Conservation (phyloP, 2,329 filamentous ascomycete species). For the Daldinia sp. region DNA sequence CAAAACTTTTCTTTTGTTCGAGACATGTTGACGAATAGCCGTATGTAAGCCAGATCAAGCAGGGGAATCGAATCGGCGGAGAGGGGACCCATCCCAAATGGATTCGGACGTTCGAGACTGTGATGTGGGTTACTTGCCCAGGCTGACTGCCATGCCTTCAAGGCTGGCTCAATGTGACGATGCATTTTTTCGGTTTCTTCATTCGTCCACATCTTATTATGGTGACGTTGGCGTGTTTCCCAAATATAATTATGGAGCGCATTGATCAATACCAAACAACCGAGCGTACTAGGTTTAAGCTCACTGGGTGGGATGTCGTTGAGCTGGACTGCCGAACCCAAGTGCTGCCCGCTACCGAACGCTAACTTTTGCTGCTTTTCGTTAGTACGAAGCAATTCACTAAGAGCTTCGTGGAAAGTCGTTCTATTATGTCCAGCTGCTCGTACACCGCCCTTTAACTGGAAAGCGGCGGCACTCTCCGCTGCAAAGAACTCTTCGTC, state of each 20-base stretch:
- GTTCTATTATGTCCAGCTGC: slow-evolving; percentile 77
- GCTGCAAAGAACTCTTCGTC: slow-evolving; percentile 92
- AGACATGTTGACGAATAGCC: slow-evolving; percentile 92
- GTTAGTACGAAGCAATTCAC: slow-evolving; percentile 82
- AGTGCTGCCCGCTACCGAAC: slow-evolving; percentile 56
- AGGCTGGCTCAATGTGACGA: slow-evolving; percentile 89
- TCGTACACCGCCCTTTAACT: slow-evolving; percentile 77
- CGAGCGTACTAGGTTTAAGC: slow-evolving; percentile 87
- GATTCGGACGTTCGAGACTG: slow-evolving; percentile 85
- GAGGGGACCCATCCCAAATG: slow-evolving; percentile 82
- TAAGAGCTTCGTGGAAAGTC: slow-evolving; percentile 85
- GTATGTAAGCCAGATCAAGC: slow-evolving; percentile 90
- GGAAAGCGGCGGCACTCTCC: slow-evolving; percentile 84
- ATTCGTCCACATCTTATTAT: slow-evolving; percentile 88
- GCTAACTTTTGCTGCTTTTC: slow-evolving; percentile 69
- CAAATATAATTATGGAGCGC: slow-evolving; percentile 98
- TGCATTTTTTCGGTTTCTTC: slow-evolving; percentile 97
- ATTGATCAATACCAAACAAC: slow-evolving; percentile 91
- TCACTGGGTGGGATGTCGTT: slow-evolving; percentile 70
- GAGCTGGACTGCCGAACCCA: slow-evolving; percentile 59
- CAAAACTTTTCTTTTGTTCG: slow-evolving; percentile 93
- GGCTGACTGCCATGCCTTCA: slow-evolving; percentile 93
- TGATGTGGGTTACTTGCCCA: slow-evolving; percentile 91
- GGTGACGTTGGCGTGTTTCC: slow-evolving; percentile 93
- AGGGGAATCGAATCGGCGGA: slow-evolving; percentile 92